Base-by-base conservation (phyloP, 78 protist species). In the Dictyostelium purpureum region DNA sequence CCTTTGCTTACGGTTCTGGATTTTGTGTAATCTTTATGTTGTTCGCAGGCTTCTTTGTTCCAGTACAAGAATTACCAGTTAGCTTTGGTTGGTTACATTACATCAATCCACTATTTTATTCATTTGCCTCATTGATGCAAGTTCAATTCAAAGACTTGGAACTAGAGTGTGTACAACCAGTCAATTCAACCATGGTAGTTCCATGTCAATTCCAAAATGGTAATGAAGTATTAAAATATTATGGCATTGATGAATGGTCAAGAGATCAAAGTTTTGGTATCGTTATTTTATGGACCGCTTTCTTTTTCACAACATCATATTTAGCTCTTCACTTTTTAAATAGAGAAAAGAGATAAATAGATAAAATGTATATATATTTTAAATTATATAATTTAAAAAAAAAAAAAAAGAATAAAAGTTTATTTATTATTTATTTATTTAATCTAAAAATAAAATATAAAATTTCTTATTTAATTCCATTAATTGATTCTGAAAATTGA, bases 21-120 rank as follows among this genome's bases (percentile, higher is more conserved):
- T 35, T 85, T 6, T 31, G 67, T 57, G 66, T 56, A 0, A 57
- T 85, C 38, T 75, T 45, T 35, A 79, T 71, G 63, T 74, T 85
- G 43, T 85, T 85, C 61, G 82, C 82, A 2, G 92, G 92, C n/a
- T 85, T 73, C 65, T 85, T 71, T 75, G 92, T 85, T 1, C 80
- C 92, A 38, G 59, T 65, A 1, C 33, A 73, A 16, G 74, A 73
- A 33, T 45, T 85, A 16, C 92, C 92, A 85, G 35, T 19, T 16
- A 19, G 77, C 26, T 85, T 73, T 73, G 82, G 77, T 45, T 85
- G 80, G 82, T 40, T 85, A 38, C 92, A 85, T 77, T 85, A 38
- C 9, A 33, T 85, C 31, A 59, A 70, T n/a, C 82, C 82, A 40
- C 49, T 73, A 2, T 85, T n/a, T 14, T 73, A 70, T 47, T 66